These are phyloP conservation scores for Cutaneotrichosporon cavernicola DNA, from an alignment of 1,284 basidiomycete species.

Conservation along the genomic window DNA sequence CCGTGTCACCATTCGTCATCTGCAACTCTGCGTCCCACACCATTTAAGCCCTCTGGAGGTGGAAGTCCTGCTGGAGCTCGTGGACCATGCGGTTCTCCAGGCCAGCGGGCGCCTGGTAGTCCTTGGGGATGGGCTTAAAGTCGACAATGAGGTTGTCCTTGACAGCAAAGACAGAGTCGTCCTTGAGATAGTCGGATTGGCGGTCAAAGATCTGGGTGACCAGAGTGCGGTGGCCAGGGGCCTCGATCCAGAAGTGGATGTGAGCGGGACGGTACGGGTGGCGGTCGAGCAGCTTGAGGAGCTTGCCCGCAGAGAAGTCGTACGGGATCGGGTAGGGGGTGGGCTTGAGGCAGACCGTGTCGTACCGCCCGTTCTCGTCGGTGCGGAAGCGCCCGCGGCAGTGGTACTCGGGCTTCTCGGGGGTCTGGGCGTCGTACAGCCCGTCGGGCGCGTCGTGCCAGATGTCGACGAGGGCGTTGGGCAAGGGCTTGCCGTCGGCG, in stretches of 20 bases:
- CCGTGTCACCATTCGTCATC: neutral
- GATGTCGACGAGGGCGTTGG: slow-evolving; percentile 46
- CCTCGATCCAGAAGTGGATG: slow-evolving; percentile 45
- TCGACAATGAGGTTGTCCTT: slow-evolving; percentile 38
- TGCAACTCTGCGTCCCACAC: neutral
- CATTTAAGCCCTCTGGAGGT: slow-evolving; percentile 16
- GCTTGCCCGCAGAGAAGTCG: slow-evolving; percentile 47
- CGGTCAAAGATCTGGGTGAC: slow-evolving; percentile 48
- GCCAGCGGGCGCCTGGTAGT: slow-evolving; percentile 17
- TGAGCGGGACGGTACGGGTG: slow-evolving; percentile 51
- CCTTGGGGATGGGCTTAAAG: slow-evolving; percentile 25
- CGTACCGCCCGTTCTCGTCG: slow-evolving; percentile 43
- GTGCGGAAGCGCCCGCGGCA: slow-evolving; percentile 46
- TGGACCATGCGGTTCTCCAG: slow-evolving; percentile 23
- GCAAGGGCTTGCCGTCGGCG: slow-evolving; percentile 42
- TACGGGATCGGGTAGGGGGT: slow-evolving; percentile 52
- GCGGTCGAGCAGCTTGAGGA: slow-evolving; percentile 44
- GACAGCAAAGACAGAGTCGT: slow-evolving; percentile 53
- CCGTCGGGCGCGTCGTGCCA: slow-evolving; percentile 52
- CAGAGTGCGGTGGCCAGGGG: slow-evolving; percentile 35
- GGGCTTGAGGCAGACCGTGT: slow-evolving; percentile 42
- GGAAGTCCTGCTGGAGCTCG: slow-evolving; percentile 32
- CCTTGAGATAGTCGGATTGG: slow-evolving; percentile 47
- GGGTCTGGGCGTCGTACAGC: slow-evolving; percentile 51
- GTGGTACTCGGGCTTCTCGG: slow-evolving; percentile 46